Evolutionary conservation across 257 asterid species (phyloP), one percentile per base, ranked within the genome.

Genomic region (Lavandula angustifolia): DNA sequence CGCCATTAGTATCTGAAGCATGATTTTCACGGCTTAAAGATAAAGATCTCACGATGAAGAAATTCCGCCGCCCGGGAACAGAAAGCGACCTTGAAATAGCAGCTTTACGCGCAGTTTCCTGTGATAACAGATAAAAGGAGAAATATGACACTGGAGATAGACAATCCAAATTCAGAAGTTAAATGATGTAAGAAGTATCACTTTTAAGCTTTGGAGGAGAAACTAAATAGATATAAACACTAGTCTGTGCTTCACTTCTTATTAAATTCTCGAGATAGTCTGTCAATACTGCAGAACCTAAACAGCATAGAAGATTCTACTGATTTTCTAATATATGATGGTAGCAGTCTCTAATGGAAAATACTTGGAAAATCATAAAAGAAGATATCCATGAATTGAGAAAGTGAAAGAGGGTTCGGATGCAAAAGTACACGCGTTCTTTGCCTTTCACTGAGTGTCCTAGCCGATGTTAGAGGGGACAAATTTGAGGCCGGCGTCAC

Each of bases 81-180:
- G 99, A 92, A 14, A 85, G 88, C 10, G 99, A 94, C 83, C 99
- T 88, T n/a, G 92, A 73, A 52, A 86, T 86, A 40, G 81, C 43
- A 73, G 74, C 75, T 56, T 71, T 71, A 64, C 89, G 48, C 33
- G 81, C 54, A 55, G 76, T 75, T 61, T 35, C 68, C 95, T 87
- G 90, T 33, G 34, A 49, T 16, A 75, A 68, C 12, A 18, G 12
- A 67, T 22, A 56, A 59, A 27, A 41, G 27, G 44, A 50, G 11
- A 48, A 49, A 49, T 3, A 32, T 9, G 52, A 10, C 0, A 16
- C 42, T 8, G 29, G 40, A n/a, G 60, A 29, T 49, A 12, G 7
- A 27, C 5, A 4, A 42, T 5, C 18, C 12, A 0, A 34, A 34
- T 35, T 7, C 8, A 31, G 27, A 43, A 32, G 33, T n/a, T 16